Base-by-base conservation (phyloP, 768 basidiomycete species). In the Hypsizygus marmoreus region DNA sequence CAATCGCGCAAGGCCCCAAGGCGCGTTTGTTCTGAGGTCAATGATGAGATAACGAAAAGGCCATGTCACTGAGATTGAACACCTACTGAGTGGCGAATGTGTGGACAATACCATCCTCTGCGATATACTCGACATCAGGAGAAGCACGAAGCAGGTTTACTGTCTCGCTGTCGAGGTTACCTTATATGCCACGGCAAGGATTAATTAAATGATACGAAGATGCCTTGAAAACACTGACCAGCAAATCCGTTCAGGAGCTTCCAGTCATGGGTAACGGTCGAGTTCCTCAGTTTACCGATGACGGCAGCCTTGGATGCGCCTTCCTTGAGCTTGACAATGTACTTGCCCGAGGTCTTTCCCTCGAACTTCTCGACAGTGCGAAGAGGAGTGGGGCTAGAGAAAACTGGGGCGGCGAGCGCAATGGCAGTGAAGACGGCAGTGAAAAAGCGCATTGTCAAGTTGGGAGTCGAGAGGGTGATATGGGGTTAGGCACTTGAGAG, bases 1-100 rank as follows among this genome's bases (percentile, higher is more conserved):
- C 35, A 69, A 34, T 8, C 66, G 53, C 9, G 58, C 43, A 14
- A 69, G 45, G 5, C 68, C 66, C 68, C 66, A 69, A 13, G 68
- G 61, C 2, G 65, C 66, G 47, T 67, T 56, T 2, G 45, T 57
- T 42, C 66, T 69, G 35, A 6, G 12, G 30, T n/a, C n/a, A 24
- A 14, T 3, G 1, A n/a, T 6, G 2, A 4, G n/a, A 24, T 20
- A 6, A 4, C n/a, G 8, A 4, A n/a, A n/a, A n/a, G n/a, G n/a
- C 16, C 2, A 32, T n/a, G 17, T 4, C 6, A 24, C 11, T 4
- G 10, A 26, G n/a, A 2, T 10, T 10, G 20, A 30, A 13, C 10
- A 49, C 52, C 3, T 24, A 61, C 63, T 65, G 58, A 8, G 60
- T 57, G 17, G 42, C 31, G 22, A 60, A 39, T 31, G 51, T 55